phyloP scores from a whole-genome alignment of 306 rosid genomes.

The Quercus aquifolioides region DNA sequence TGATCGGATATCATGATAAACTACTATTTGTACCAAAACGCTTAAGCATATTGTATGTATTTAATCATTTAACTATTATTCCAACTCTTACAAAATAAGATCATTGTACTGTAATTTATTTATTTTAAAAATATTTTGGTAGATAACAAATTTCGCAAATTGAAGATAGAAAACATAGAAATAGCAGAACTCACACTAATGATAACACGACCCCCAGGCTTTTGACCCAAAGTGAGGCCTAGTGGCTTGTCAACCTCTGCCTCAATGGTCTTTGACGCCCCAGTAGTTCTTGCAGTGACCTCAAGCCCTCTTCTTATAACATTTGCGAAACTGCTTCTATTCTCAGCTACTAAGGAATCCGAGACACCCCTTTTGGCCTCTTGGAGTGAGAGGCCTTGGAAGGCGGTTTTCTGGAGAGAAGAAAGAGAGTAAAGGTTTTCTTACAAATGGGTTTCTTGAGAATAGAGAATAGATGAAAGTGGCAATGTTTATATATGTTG shows the following conservation, averaged over 20 bases:
- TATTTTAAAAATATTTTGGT: neutral
- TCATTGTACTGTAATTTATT: neutral
- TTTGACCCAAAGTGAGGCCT: slow-evolving; percentile 96
- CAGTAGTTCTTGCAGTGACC: slow-evolving; percentile 73
- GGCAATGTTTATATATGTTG: too few relatives aligned
- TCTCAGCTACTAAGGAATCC: slow-evolving; percentile 33
- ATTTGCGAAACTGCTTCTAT: slow-evolving; percentile 17
- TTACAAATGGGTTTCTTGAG: neutral
- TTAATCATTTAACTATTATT: too few relatives aligned
- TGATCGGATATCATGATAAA: too few relatives aligned
- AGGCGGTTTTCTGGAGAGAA: slow-evolving; percentile 55
- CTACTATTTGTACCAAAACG: too few relatives aligned
- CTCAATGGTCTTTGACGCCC: slow-evolving; percentile 82
- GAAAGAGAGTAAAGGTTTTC: neutral
- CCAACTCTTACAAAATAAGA: neutral
- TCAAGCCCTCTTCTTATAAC: slow-evolving; percentile 38
- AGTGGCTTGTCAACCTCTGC: slow-evolving; percentile 95
- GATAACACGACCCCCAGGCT: slow-evolving; percentile 70
- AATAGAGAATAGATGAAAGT: neutral
- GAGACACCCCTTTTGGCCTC: slow-evolving; percentile 61
- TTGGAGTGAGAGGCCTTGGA: slow-evolving; percentile 68
- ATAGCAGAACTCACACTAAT: slow-evolving; percentile 55
- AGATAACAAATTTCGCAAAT: neutral
- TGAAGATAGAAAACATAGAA: neutral
- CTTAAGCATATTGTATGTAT: too few relatives aligned